Conservation (phyloP, 2,329 filamentous ascomycete species). For the Ophiosphaerella narmari region DNA sequence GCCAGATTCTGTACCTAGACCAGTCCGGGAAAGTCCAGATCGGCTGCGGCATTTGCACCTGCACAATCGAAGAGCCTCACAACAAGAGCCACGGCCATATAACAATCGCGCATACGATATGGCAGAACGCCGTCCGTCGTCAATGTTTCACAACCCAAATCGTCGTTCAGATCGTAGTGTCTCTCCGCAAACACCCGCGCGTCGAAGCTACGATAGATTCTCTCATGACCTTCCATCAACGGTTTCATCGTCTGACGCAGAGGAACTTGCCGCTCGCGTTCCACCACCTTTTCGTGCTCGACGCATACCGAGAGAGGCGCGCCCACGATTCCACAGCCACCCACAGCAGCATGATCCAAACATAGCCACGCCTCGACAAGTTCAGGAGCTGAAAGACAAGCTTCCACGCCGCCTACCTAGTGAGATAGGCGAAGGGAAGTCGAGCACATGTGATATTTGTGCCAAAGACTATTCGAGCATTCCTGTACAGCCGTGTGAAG, state of each 20-base stretch:
- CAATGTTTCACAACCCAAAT: constrained; percentile 13
- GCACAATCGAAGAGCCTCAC: constrained; percentile 16
- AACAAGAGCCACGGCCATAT: constrained; percentile 16
- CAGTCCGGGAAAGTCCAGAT: constrained; percentile 7
- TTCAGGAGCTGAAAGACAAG: constrained; percentile 36
- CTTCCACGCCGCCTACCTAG: constrained; percentile 29
- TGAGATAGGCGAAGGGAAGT: constrained; percentile 31
- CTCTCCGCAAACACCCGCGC: constrained; percentile 36
- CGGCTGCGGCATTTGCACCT: constrained; percentile 16
- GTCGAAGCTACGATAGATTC: constrained; percentile 40
- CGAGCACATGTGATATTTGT: constrained; percentile 41
- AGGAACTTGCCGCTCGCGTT: constrained; percentile 30
- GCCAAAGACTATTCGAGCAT: constrained; percentile 40
- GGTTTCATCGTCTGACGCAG: constrained; percentile 29
- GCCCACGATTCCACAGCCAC: constrained; percentile 15
- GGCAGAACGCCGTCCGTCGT: constrained; percentile 18
- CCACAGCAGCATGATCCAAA: constrained; percentile 27
- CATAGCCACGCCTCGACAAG: constrained; percentile 26
- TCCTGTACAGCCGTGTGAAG: constrained; percentile 33
- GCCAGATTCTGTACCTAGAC: constrained; percentile 6
- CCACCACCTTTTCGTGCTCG: constrained; percentile 21
- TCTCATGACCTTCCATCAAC: constrained; percentile 29
- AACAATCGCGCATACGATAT: constrained; percentile 7
- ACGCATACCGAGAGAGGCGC: constrained; percentile 20
- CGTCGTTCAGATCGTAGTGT: constrained; percentile 31